Evolutionary conservation across 1,139 yeast genomes (phyloP).

Genomic region (Arxiozyma slooffiae): DNA sequence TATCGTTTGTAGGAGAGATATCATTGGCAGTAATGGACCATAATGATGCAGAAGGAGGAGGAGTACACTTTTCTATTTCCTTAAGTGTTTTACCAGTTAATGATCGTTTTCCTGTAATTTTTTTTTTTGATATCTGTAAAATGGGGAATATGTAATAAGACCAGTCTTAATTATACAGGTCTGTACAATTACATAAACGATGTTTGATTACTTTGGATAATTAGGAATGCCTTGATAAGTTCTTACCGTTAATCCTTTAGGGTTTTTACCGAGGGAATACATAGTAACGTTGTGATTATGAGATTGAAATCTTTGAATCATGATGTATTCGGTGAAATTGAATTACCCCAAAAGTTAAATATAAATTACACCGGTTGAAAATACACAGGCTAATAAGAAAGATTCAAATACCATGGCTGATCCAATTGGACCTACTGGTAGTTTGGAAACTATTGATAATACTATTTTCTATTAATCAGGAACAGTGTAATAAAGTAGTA

Average conservation of each 20-base stretch:
- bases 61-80: no score
- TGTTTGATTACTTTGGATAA: constrained; percentile 38
- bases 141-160: constrained; percentile 75
- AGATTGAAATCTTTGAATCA: constrained; percentile 46
- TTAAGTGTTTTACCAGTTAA: constrained; percentile 67
- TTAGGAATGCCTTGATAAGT: constrained; percentile 36
- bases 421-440: constrained; percentile 43
- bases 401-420: constrained; percentile 14
- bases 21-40: no score
- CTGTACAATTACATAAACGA: constrained; percentile 37
- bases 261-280: constrained; percentile 50
- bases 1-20: no score
- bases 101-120: constrained; percentile 70
- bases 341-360: constrained; percentile 26
- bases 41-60: no score
- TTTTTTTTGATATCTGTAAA: no score
- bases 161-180: constrained; percentile 82
- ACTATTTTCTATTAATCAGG: constrained; percentile 48
- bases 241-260: constrained; percentile 36
- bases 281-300: constrained; percentile 45
- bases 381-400: constrained; percentile 9
- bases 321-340: constrained; percentile 20
- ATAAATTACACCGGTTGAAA: constrained; percentile 11
- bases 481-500: constrained; percentile 56
- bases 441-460: constrained; percentile 38